Conservation (phyloP, 768 basidiomycete genomes). For the Termitomyces sp. region DNA sequence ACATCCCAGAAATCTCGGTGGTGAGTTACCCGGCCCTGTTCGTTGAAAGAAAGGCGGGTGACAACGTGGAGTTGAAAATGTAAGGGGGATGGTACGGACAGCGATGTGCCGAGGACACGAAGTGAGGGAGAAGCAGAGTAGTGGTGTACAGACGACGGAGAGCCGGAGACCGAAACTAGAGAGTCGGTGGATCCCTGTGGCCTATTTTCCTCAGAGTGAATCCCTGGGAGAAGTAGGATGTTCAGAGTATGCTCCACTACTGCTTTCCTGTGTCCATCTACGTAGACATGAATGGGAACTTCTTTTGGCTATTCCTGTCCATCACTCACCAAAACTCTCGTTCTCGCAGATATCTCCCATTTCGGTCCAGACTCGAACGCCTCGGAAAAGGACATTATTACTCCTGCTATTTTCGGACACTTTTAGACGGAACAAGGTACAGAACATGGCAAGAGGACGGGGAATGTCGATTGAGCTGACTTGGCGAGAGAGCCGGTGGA, state of each 20-base stretch:
- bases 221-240: slow-evolving; percentile 67
- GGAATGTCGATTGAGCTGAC: slow-evolving; percentile 62
- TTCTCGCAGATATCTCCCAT: slow-evolving; percentile 71
- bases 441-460: slow-evolving; percentile 56
- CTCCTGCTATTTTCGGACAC: slow-evolving; percentile 18
- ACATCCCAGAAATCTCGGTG: slow-evolving; percentile 83
- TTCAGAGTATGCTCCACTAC: slow-evolving; percentile 81
- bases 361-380: slow-evolving; percentile 68
- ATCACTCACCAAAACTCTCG: slow-evolving; percentile 64
- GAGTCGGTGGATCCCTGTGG: slow-evolving; percentile 30
- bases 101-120: slow-evolving; percentile 51
- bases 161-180: slow-evolving; percentile 27
- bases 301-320: slow-evolving; percentile 1
- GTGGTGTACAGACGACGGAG: slow-evolving; percentile 26
- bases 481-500: slow-evolving; percentile 56
- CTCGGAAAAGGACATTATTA: slow-evolving; percentile 50
- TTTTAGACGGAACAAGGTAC: slow-evolving; percentile 44
- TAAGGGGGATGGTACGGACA: slow-evolving; percentile 62
- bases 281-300: slow-evolving; percentile 1
- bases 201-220: slow-evolving; percentile 45
- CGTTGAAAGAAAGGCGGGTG: slow-evolving; percentile 74
- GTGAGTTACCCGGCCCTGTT: slow-evolving; percentile 72
- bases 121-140: slow-evolving; percentile 42
- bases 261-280: slow-evolving; percentile 37
- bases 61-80: slow-evolving; percentile 69